A percentile compares a stretch with the other conserved stretches of the same genome.
Evolutionary conservation across 1,139 yeast genomes (phyloP).

Genomic region (Kazachstania sp.): DNA sequence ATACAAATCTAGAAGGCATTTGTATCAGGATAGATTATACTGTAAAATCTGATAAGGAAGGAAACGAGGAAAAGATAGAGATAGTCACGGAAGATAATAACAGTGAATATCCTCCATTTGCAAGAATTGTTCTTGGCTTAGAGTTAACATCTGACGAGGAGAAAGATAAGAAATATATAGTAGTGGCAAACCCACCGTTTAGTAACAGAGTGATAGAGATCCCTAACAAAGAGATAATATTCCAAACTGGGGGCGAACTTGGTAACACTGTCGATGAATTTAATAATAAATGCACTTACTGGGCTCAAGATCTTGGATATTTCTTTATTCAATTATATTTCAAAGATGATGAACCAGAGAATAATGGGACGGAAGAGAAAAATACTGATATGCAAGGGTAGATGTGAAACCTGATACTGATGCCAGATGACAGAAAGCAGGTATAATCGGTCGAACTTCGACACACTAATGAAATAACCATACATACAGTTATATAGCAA

Average conservation of each 20-base stretch:
- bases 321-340: conserved; percentile 26
- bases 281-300: conserved; percentile 20
- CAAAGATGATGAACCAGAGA: conserved; percentile 3
- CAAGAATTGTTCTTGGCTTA: conserved; percentile 47
- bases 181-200: conserved; percentile 56
- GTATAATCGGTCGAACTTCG: no score
- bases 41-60: conserved; percentile 12
- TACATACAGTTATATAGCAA: no score
- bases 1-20: conserved; percentile 43
- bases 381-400: no score
- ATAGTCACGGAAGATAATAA: not conserved
- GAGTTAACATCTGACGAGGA: conserved; percentile 39
- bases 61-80: conserved; percentile 2
- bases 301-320: conserved; percentile 17
- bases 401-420: no score
- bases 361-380: not conserved
- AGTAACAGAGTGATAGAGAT: conserved; percentile 50
- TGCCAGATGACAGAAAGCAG: no score
- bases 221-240: conserved; percentile 33
- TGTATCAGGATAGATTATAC: conserved; percentile 42
- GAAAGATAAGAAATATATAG: conserved; percentile 41
- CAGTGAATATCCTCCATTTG: conserved; percentile 35
- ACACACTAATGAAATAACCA: no score
- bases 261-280: conserved; percentile 18
- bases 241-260: conserved; percentile 5